Conservation (phyloP, 306 rosid genomes). For the Arachis hypogaea region DNA sequence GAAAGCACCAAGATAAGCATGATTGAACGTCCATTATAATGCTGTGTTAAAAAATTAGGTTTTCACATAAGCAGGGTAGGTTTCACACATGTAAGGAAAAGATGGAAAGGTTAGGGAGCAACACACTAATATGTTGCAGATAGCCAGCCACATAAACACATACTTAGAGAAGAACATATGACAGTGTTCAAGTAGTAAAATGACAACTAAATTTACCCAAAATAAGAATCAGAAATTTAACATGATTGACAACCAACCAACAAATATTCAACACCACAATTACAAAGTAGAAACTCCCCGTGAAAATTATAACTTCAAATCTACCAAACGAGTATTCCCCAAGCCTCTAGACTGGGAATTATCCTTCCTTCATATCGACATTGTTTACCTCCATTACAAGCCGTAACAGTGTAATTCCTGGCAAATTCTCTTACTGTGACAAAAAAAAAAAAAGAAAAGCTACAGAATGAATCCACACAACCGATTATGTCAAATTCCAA, state of each 20-base stretch:
- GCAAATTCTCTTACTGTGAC: not conserved
- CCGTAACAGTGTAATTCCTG: not conserved
- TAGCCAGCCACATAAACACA: not conserved
- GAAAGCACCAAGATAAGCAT: not conserved
- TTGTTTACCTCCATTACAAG: not conserved
- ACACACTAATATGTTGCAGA: not conserved
- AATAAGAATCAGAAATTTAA: not conserved
- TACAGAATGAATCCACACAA: conserved; percentile 3
- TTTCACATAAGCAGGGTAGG: not conserved
- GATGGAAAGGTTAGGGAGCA: not conserved
- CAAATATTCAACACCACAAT: conserved; percentile 13
- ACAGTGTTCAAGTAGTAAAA: not conserved
- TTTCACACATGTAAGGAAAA: not conserved
- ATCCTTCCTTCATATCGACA: conserved; percentile 3
- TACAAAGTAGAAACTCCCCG: conserved; percentile 3
- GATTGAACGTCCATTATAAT: not conserved
- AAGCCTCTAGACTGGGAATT: not conserved
- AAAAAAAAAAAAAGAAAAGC: not conserved
- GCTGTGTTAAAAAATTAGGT: conserved; percentile 1
- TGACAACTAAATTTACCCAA: not conserved
- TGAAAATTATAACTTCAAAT: not conserved
- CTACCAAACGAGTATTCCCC: not conserved
- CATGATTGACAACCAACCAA: conserved; percentile 4
- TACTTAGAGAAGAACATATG: not conserved
- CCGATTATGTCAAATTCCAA: not conserved